Conservation (phyloP, 495 filamentous ascomycete species). For the Aspergillus cristatus region DNA sequence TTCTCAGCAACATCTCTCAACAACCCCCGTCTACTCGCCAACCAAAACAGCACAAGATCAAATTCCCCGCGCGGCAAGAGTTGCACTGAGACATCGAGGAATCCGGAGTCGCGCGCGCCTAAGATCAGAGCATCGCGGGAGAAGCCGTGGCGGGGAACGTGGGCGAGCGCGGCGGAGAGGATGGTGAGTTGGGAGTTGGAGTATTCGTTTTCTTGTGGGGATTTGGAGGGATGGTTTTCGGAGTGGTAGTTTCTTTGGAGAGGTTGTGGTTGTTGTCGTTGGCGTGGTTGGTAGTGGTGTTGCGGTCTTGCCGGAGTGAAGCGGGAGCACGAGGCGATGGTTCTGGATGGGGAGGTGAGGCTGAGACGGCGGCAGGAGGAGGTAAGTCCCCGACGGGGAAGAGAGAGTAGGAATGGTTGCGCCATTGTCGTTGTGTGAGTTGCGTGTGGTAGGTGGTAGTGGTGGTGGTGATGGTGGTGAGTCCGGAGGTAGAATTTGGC, state of each 20-base stretch:
- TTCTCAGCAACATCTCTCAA: slow-evolving; percentile 44
- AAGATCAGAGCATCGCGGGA: slow-evolving; percentile 57
- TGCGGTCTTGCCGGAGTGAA: too few relatives aligned
- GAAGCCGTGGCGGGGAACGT: slow-evolving; percentile 81
- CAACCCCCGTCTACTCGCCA: slow-evolving; percentile 56
- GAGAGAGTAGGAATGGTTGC: neutral
- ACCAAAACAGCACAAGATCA: slow-evolving; percentile 73
- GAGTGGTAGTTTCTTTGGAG: slow-evolving; percentile 55
- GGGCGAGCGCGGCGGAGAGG: slow-evolving; percentile 66
- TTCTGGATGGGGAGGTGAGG: slow-evolving; percentile 1
- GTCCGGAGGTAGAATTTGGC: slow-evolving; percentile 11
- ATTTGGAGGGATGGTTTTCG: slow-evolving; percentile 46
- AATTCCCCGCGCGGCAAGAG: slow-evolving; percentile 72
- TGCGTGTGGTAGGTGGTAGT: neutral
- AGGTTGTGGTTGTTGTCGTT: neutral
- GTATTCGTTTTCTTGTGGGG: slow-evolving; percentile 40
- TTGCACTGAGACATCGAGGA: slow-evolving; percentile 76
- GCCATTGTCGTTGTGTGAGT: neutral
- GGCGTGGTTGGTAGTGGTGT: slow-evolving; percentile 3
- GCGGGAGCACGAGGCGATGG: slow-evolving; percentile 2
- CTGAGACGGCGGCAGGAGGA: neutral
- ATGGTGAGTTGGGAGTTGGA: slow-evolving; percentile 62
- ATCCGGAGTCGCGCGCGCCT: slow-evolving; percentile 74
- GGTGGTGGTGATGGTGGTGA: neutral
- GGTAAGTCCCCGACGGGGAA: neutral